Conservation (phyloP, 2,329 filamentous ascomycete genomes). For the Stachybotrys chartarum region DNA sequence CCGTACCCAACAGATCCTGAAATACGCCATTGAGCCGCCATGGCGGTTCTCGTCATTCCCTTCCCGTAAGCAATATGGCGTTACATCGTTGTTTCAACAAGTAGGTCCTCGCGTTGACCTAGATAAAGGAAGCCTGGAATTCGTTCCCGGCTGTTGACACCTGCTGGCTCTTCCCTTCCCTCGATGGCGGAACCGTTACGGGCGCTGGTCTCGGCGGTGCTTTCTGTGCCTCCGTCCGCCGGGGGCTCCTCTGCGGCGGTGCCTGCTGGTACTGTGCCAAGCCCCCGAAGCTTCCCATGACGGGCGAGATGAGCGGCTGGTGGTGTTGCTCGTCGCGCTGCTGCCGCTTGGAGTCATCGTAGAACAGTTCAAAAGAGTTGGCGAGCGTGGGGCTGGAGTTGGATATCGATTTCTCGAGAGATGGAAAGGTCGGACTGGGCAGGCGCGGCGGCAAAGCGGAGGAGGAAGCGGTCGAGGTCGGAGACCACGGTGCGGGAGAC, state of each 20-base stretch:
- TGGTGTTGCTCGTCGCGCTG: slow-evolving; percentile 3
- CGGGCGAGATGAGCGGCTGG: slow-evolving; percentile 21
- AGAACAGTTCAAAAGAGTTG: slow-evolving; percentile 20
- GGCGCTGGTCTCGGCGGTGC: slow-evolving; percentile 24
- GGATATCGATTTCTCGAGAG: slow-evolving; percentile 25
- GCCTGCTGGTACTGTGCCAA: slow-evolving; percentile 11
- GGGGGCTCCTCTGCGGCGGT: slow-evolving; percentile 9
- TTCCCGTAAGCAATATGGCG: background rate
- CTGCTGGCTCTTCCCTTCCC: background rate
- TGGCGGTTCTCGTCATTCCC: background rate
- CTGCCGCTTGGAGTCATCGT: slow-evolving; percentile 1
- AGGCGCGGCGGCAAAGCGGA: slow-evolving; percentile 22
- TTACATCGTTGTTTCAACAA: background rate
- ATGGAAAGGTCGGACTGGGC: slow-evolving; percentile 27
- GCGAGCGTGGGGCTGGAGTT: slow-evolving; percentile 22
- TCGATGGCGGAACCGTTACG: slow-evolving; percentile 18
- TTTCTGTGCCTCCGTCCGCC: slow-evolving; percentile 21
- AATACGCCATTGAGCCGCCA: too few species aligned
- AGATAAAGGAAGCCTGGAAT: background rate
- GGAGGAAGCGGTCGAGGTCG: slow-evolving; percentile 18
- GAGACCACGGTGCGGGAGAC: slow-evolving; percentile 14
- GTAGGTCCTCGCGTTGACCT: background rate
- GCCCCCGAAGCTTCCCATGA: slow-evolving; percentile 11
- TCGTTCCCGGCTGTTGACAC: background rate
- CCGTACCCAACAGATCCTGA: too few species aligned